Conservation (phyloP, 2,329 filamentous ascomycete genomes). For the Hymenoscyphus fructigenus region DNA sequence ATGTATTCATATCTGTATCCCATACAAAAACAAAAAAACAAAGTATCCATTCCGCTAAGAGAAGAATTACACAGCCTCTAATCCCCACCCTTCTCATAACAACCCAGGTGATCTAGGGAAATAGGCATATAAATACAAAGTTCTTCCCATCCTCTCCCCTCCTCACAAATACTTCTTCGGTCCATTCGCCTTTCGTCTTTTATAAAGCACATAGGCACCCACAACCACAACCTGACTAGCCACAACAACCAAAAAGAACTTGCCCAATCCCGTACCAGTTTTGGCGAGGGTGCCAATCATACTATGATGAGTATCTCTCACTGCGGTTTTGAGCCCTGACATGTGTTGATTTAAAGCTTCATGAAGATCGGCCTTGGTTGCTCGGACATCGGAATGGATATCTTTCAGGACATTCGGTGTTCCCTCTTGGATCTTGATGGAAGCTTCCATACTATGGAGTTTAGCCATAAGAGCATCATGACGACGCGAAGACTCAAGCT, state of each 20-base stretch:
- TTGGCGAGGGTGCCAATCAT: conserved; percentile 15
- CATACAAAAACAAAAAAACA: no score
- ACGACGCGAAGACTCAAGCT: conserved; percentile 23
- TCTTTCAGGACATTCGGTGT: conserved; percentile 49
- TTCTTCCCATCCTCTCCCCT: no score
- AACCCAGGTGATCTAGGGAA: no score
- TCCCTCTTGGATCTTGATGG: conserved; percentile 43
- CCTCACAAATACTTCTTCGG: conserved; percentile 37
- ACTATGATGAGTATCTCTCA: conserved; percentile 27
- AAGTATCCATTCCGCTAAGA: no score
- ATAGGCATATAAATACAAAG: no score
- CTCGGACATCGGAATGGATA: conserved; percentile 58
- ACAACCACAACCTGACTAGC: conserved; percentile 31
- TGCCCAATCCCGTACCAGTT: conserved; percentile 9
- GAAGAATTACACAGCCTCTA: no score
- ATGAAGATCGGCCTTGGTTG: conserved; percentile 52
- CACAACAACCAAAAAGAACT: conserved; percentile 28
- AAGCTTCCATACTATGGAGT: conserved; percentile 23
- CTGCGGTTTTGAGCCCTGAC: conserved; percentile 25
- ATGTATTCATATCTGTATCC: no score
- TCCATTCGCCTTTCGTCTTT: conserved; percentile 31
- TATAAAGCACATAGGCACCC: conserved; percentile 34
- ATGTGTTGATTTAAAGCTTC: conserved; percentile 29
- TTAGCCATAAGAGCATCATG: conserved; percentile 21
- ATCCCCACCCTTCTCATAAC: no score